Conservation (phyloP, 345 rosid genomes). For the Eucalyptus erythrocorys region DNA sequence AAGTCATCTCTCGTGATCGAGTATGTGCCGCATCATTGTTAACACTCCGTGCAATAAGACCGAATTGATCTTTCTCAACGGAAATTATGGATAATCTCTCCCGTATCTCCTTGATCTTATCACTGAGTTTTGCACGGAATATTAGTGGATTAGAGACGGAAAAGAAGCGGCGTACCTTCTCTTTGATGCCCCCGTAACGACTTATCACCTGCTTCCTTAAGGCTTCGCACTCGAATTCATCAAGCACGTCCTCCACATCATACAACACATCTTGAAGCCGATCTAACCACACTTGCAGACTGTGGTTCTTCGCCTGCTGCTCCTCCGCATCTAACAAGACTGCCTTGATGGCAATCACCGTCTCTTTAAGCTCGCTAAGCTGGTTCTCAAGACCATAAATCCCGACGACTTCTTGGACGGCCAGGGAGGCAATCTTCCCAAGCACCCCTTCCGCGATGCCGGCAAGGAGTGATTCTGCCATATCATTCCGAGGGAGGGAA, state of each 20-base stretch:
- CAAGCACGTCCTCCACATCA: background rate
- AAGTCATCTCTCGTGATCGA: background rate
- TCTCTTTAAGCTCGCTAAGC: background rate
- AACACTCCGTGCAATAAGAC: background rate
- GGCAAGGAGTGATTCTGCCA: background rate
- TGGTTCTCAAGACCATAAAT: background rate
- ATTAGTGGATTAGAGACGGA: background rate
- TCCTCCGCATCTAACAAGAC: background rate
- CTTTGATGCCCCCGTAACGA: background rate
- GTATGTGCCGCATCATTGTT: background rate
- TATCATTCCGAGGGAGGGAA: rapidly evolving
- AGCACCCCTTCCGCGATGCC: background rate
- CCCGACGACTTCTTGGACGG: background rate
- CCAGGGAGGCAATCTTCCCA: background rate
- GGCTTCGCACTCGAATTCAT: background rate
- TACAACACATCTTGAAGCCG: background rate
- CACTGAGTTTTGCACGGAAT: background rate
- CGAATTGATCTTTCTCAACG: background rate
- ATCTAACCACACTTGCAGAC: background rate
- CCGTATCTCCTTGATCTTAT: background rate
- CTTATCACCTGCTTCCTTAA: background rate
- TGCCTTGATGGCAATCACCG: background rate
- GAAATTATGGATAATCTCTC: background rate
- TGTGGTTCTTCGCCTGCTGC: background rate
- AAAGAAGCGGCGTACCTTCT: background rate